Evolutionary conservation across 2,329 filamentous ascomycete genomes (phyloP), one percentile per base, ranked within the genome.

Genomic region (Nemania serpens): DNA sequence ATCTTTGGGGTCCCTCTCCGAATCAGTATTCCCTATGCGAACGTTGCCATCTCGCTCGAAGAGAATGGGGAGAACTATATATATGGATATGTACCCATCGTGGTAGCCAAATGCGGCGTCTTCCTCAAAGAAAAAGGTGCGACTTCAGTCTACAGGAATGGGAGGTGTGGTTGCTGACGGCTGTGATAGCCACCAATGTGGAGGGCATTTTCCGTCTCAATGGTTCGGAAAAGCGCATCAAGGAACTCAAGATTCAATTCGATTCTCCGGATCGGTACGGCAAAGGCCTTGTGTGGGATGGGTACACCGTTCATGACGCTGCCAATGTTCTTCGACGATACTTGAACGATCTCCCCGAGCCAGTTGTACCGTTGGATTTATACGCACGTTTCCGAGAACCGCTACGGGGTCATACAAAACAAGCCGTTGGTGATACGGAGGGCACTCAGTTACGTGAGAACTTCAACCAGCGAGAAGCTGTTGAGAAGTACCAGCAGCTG

Each of bases 271-370:
- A 96, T 71, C 86, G 93, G 70, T 99, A 97, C 75, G 95, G 95
- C 56, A 99, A 99, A 77, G 95, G 95, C 15, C 83, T 99, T 25
- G 91, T 97, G 70, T 99, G 95, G 95, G 90, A 92, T 48, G 95
- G 95, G 48, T 99, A 97, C 75, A 99, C 95, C 0, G 95, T 99
- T 43, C 95, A 99, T 76, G 95, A 99, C 82, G 95, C 95, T 25
- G 93, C 95, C 70, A 99, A 98, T 73, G 94, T 99, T 63, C 84
- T 99, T 46, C 89, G 95, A 64, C 88, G 95, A 69, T 99, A 99
- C 75, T 87, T 99, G 64, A 98, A 98, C 76, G 91, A 97, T 73
- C 84, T 99, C 2, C 95, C 95, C 2, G 95, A 99, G 74, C 95
- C 95, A 5, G 97, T 99, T 65, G 95, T 99, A 33, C 95, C 95